phyloP scores from a whole-genome alignment of 2,329 filamentous ascomycete species.

The Lecanicillium sp. region DNA sequence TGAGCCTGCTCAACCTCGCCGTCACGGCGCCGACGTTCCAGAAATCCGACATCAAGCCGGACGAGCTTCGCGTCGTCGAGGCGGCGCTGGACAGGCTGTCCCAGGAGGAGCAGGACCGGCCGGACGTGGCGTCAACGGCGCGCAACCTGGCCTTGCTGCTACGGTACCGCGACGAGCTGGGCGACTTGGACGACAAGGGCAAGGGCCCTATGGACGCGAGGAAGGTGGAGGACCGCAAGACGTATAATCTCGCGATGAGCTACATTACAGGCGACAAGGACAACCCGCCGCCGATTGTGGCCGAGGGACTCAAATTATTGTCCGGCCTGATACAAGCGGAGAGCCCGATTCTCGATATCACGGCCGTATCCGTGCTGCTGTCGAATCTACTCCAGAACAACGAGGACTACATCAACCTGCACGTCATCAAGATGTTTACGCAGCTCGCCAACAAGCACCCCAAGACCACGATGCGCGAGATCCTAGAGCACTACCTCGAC shows the following conservation, averaged over 20 bases:
- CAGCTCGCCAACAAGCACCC: slow-evolving; percentile 57
- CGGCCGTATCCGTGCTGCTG: slow-evolving; percentile 56
- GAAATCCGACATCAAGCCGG: slow-evolving; percentile 37
- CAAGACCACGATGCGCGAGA: slow-evolving; percentile 53
- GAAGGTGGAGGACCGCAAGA: slow-evolving; percentile 54
- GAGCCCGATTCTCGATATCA: slow-evolving; percentile 60
- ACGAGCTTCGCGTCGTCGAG: slow-evolving; percentile 41
- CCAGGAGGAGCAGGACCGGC: slow-evolving; percentile 24
- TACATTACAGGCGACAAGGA: slow-evolving; percentile 55
- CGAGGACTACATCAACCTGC: slow-evolving; percentile 66
- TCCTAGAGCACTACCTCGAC: slow-evolving; percentile 64
- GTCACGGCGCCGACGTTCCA: slow-evolving; percentile 53
- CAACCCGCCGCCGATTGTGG: slow-evolving; percentile 60
- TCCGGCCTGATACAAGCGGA: slow-evolving; percentile 48
- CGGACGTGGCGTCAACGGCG: slow-evolving; percentile 46
- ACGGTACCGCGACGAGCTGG: slow-evolving; percentile 48
- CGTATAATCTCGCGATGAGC: slow-evolving; percentile 55
- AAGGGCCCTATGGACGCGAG: slow-evolving; percentile 36
- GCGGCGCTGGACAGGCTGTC: slow-evolving; percentile 41
- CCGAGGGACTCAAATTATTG: slow-evolving; percentile 57
- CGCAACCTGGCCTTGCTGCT: slow-evolving; percentile 51
- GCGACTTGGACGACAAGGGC: slow-evolving; percentile 34
- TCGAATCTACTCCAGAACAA: slow-evolving; percentile 57
- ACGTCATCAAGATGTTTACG: slow-evolving; percentile 60
- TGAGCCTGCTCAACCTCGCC: slow-evolving; percentile 57